A percentile compares a stretch with the other conserved stretches of the same genome.
These are phyloP conservation scores for Nigrospora oryzae DNA, from an alignment of 2,329 filamentous ascomycete genomes.

Conservation along the genomic window DNA sequence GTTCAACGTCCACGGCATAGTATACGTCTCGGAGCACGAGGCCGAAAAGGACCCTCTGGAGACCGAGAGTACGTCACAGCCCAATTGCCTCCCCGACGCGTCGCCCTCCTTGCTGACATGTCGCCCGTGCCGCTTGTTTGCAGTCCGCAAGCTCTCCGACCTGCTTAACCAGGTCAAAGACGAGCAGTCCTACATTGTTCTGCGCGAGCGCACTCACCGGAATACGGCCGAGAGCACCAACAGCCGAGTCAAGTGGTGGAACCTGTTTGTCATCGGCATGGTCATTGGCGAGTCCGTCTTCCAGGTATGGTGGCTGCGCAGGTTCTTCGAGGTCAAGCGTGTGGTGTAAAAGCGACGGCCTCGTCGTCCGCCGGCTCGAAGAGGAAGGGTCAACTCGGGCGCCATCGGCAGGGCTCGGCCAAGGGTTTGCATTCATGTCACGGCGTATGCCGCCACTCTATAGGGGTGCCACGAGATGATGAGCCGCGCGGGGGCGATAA, in stretches of 20 bases:
- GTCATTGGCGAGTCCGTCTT: slow-evolving; percentile 89
- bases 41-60: slow-evolving; percentile 81
- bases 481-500: neutral
- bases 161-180: slow-evolving; percentile 89
- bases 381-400: neutral
- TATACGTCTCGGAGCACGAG: slow-evolving; percentile 89
- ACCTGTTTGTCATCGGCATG: slow-evolving; percentile 86
- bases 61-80: slow-evolving; percentile 59
- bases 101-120: neutral
- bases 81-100: no score
- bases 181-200: slow-evolving; percentile 93
- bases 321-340: slow-evolving; percentile 87
- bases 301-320: slow-evolving; percentile 98
- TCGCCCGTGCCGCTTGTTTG: neutral
- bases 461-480: neutral
- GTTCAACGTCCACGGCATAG: slow-evolving; percentile 98
- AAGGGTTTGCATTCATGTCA: neutral
- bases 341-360: slow-evolving; percentile 39
- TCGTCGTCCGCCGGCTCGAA: neutral
- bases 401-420: neutral
- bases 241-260: slow-evolving; percentile 98
- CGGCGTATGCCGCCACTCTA: neutral
- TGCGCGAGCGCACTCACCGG: slow-evolving; percentile 90
- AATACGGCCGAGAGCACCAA: slow-evolving; percentile 99
- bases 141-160: slow-evolving; percentile 77